Evolutionary conservation across 2,329 filamentous ascomycete genomes (phyloP), one percentile per base, ranked within the genome.

Genomic region (Cytospora paraplurivora): DNA sequence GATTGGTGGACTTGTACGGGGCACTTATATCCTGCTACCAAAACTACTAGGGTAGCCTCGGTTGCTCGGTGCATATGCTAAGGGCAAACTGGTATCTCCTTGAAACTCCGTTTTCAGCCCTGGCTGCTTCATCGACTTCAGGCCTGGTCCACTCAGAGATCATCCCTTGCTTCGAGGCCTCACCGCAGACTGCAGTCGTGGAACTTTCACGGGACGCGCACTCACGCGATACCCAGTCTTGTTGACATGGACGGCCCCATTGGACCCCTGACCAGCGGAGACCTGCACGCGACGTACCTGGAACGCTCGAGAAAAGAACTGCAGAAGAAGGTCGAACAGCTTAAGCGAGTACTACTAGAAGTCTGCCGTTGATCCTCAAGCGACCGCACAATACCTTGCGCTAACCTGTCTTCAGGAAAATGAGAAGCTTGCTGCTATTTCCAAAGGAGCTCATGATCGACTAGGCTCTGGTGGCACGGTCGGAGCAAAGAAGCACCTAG

Each of bases 281-380:
- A 71, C 53, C 67, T 77, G 62, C 81, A 87, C 66, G 76, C 81
- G 59, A 72, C 79, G 50, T 85, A 82, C 70, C 77, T 94, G 52
- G 85, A 91, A 63, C 82, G 84, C 60, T 92, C 90, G 1, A 71
- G 93, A 52, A 82, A 81, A 66, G 87, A 89, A 71, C 83, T 94
- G 1, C 86, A 90, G 72, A 77, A 75, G 17, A 79, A 79, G 69
- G 80, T 88, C 35, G 76, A 77, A 62, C 81, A 87, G 70, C 81
- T 85, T 66, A 81, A 86, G 70, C 73, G 74, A 59, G 76, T 79
- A 59, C 73, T 88, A 19, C 73, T 77, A 62, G 78, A 78, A 73
- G 83, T 84, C 64, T 54, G 67, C 57, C 44, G 49, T 17, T 6
- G 19, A 11, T 17, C 68, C 72, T 2, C 65, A 62, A 21, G 51